phyloP scores from a whole-genome alignment of 2,329 filamentous ascomycete species.

The Fonsecaea pedrosoi region DNA sequence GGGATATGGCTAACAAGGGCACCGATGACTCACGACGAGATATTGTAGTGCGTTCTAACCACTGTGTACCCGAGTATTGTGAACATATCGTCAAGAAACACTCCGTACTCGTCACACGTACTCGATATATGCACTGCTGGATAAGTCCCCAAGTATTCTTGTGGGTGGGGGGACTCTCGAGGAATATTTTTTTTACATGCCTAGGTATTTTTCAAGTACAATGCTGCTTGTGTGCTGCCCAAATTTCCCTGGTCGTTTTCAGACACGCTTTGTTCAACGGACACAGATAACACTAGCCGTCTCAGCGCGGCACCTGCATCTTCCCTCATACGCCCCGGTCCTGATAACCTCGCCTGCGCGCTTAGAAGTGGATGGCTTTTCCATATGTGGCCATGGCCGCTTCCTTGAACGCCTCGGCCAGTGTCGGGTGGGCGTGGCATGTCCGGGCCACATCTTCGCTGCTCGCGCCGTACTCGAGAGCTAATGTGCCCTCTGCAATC shows the following conservation, averaged over 20 bases:
- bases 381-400: constrained; percentile 96
- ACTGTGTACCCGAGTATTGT: too few relatives aligned
- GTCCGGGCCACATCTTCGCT: constrained; percentile 94
- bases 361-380: constrained; percentile 93
- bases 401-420: constrained; percentile 99
- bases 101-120: too few relatives aligned
- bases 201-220: neutral
- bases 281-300: neutral
- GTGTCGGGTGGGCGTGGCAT: constrained; percentile 93
- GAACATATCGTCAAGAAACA: too few relatives aligned
- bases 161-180: neutral
- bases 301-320: neutral
- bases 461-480: constrained; percentile 93
- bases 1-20: too few relatives aligned
- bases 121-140: too few relatives aligned
- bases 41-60: too few relatives aligned
- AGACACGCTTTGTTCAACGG: constrained; percentile 3
- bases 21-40: too few relatives aligned
- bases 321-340: too few relatives aligned
- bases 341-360: neutral
- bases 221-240: constrained; percentile 8
- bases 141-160: too few relatives aligned
- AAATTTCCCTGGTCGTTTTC: neutral
- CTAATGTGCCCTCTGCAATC: constrained; percentile 96
- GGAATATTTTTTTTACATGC: neutral